Evolutionary conservation across 345 rosid genomes (phyloP).

Genomic region (Eutrema yunnanense): DNA sequence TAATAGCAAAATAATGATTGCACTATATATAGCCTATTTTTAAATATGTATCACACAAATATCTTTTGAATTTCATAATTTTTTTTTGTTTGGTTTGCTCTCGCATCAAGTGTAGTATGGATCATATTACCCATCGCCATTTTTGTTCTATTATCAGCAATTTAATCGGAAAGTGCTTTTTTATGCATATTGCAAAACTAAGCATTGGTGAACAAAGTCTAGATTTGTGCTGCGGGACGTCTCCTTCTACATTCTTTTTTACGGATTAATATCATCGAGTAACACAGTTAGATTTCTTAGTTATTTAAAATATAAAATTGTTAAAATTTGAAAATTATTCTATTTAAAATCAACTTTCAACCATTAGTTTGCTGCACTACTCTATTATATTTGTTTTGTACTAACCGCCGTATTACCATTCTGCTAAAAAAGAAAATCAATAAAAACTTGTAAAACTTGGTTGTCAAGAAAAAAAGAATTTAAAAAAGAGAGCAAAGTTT

Average conservation of each 20-base stretch:
- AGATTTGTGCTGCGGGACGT: not conserved
- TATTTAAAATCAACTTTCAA: not conserved
- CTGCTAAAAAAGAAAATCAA: not conserved
- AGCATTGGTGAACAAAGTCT: not conserved
- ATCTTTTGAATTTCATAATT: not conserved
- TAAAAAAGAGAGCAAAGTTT: not conserved
- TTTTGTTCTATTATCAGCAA: too few relatives aligned
- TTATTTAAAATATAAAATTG: not conserved
- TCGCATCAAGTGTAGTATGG: not conserved
- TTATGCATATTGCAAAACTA: not conserved
- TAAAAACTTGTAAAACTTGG: not conserved
- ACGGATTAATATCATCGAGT: not conserved
- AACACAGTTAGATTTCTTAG: not conserved
- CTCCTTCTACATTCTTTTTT: not conserved
- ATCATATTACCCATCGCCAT: not conserved
- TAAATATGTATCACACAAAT: not conserved
- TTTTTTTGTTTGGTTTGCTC: too few relatives aligned
- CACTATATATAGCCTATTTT: not conserved
- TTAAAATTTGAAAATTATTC: not conserved
- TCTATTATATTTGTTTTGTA: not conserved
- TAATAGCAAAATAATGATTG: not conserved
- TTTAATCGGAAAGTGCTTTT: too few relatives aligned
- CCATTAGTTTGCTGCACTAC: not conserved
- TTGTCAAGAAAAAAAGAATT: constrained; percentile 5
- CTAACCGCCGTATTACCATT: not conserved